A percentile compares a stretch with the other conserved stretches of the same genome.
These are phyloP conservation scores for Solanum aculeatissimum DNA, from an alignment of 305 asterid species.

Conservation along the genomic window DNA sequence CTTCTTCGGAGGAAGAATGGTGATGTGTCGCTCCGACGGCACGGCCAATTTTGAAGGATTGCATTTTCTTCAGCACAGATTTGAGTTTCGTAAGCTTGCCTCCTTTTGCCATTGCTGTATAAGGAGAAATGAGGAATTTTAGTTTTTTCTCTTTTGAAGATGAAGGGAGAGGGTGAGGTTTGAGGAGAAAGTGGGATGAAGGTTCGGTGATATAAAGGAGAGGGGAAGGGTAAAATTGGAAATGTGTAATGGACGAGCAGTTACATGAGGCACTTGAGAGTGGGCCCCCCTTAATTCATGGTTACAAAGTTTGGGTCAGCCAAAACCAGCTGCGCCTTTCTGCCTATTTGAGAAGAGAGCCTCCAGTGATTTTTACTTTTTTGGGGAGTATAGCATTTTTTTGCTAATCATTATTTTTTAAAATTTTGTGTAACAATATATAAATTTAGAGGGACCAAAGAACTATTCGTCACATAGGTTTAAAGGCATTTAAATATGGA, in stretches of 20 bases:
- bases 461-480: neutral
- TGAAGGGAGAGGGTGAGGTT: neutral
- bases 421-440: neutral
- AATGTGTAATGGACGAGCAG: neutral
- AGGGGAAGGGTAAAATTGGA: neutral
- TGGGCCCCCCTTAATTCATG: neutral
- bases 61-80: constrained; percentile 80
- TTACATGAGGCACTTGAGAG: neutral
- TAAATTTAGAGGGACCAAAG: neutral
- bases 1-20: neutral
- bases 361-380: neutral
- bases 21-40: constrained; percentile 14
- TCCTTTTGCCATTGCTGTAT: constrained; percentile 50
- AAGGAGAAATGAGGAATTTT: neutral
- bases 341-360: neutral
- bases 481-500: neutral
- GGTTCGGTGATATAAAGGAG: constrained; percentile 15
- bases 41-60: constrained; percentile 79
- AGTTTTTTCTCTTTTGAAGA: neutral
- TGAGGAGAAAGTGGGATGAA: constrained; percentile 24
- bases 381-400: neutral
- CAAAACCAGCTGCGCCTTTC: constrained; percentile 7
- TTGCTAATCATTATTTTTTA: neutral
- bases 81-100: constrained; percentile 84
- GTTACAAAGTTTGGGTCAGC: neutral